These are phyloP conservation scores for Macrophomina tecta DNA, from an alignment of 2,329 filamentous ascomycete genomes.

Conservation along the genomic window DNA sequence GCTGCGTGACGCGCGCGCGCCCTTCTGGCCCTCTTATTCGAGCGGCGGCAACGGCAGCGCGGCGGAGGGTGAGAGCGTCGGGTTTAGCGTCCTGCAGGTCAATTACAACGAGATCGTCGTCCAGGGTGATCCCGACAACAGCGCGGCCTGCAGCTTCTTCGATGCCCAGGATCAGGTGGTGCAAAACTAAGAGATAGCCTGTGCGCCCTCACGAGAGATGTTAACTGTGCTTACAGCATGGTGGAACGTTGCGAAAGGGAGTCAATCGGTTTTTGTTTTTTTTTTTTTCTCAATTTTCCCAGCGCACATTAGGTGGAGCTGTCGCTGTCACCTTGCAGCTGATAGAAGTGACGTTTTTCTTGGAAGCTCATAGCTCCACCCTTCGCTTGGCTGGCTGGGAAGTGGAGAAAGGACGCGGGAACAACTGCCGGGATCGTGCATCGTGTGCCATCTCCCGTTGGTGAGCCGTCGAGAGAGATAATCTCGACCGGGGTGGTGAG, in stretches of 20 bases:
- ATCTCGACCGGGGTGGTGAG: neutral
- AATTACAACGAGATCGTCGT: conserved; percentile 9
- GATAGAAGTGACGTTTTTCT: too few species aligned
- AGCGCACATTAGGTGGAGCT: too few species aligned
- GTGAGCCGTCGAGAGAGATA: neutral
- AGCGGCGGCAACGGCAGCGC: conserved; percentile 28
- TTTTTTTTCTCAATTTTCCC: too few species aligned
- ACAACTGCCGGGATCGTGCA: neutral
- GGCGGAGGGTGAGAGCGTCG: conserved; percentile 43
- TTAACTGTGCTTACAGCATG: neutral
- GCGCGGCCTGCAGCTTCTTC: conserved; percentile 10
- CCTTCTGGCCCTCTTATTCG: conserved; percentile 39
- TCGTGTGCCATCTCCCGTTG: too few species aligned
- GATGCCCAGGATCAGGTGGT: neutral
- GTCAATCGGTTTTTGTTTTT: too few species aligned
- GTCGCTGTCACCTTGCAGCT: too few species aligned
- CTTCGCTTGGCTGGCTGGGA: too few species aligned
- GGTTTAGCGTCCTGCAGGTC: conserved; percentile 40
- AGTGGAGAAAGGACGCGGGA: neutral
- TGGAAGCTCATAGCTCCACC: too few species aligned
- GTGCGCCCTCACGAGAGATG: neutral
- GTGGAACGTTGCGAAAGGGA: too few species aligned
- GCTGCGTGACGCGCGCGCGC: conserved; percentile 34
- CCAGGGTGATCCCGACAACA: conserved; percentile 11
- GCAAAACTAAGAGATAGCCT: neutral